These are phyloP conservation scores for Rubroshorea leprosula DNA, from an alignment of 345 rosid species.

Conservation along the genomic window DNA sequence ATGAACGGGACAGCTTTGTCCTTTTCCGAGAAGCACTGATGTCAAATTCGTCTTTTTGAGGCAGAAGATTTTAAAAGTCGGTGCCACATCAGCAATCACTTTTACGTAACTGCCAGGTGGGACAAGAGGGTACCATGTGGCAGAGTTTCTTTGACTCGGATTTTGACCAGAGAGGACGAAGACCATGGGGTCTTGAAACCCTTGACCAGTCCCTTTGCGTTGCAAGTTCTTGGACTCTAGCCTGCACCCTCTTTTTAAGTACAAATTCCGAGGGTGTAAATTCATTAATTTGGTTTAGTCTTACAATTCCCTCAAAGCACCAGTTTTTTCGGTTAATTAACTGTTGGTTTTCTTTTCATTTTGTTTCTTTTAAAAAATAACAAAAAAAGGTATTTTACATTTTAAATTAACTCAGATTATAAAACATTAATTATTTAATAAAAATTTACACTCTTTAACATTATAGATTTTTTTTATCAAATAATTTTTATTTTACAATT, in stretches of 20 bases:
- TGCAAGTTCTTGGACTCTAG: constrained; percentile 29
- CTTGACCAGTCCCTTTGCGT: constrained; percentile 30
- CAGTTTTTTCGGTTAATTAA: no score
- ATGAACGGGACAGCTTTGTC: constrained; percentile 19
- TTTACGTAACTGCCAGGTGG: constrained; percentile 22
- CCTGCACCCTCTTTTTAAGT: constrained; percentile 17
- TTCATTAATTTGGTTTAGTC: neutral
- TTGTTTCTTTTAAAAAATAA: no score
- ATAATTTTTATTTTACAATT: no score
- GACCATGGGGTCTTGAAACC: constrained; percentile 15
- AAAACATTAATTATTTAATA: no score
- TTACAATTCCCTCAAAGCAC: neutral
- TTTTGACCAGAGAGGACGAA: constrained; percentile 26
- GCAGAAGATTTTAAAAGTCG: constrained; percentile 7
- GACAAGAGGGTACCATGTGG: constrained; percentile 10
- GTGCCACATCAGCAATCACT: constrained; percentile 13
- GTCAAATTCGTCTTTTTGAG: constrained; percentile 29
- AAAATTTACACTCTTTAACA: no score
- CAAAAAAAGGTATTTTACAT: no score
- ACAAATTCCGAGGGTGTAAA: neutral
- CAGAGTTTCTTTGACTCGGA: constrained; percentile 26
- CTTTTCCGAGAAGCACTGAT: neutral
- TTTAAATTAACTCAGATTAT: no score
- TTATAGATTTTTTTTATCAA: no score
- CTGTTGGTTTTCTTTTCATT: no score